Percentiles rank a stretch among this genome's conserved stretches.
Conservation (phyloP, 2,329 filamentous ascomycete genomes). For the Pseudocercospora vitis region DNA sequence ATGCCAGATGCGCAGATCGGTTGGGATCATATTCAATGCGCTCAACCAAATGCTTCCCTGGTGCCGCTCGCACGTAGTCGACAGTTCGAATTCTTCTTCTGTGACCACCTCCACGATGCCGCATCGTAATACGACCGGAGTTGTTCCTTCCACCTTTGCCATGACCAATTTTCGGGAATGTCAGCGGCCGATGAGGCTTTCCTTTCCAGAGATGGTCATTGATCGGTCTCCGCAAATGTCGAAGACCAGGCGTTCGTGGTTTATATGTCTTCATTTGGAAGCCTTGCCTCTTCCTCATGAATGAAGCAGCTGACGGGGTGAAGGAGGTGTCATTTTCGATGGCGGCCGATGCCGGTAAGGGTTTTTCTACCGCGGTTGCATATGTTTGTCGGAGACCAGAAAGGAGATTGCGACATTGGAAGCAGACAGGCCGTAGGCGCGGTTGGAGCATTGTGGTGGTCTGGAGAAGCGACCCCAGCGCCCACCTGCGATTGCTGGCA, state of each 20-base stretch:
- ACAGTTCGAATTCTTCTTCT: conserved; percentile 90
- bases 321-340: conserved; percentile 31
- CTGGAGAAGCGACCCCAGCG: background rate
- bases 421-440: conserved; percentile 57
- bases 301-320: conserved; percentile 40
- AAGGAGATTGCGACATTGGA: conserved; percentile 51
- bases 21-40: conserved; percentile 96
- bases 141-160: conserved; percentile 91
- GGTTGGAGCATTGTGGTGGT: conserved; percentile 62
- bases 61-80: conserved; percentile 76
- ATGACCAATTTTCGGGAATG: conserved; percentile 88
- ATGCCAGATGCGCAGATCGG: conserved; percentile 87
- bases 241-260: conserved; percentile 85
- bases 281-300: conserved; percentile 40
- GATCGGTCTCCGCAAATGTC: conserved; percentile 86
- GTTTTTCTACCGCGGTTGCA: conserved; percentile 48
- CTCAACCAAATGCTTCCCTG: conserved; percentile 85
- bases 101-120: conserved; percentile 87
- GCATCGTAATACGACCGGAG: conserved; percentile 78
- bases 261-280: conserved; percentile 78
- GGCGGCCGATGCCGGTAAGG: conserved; percentile 26
- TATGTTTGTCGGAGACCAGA: conserved; percentile 52
- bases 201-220: conserved; percentile 98
- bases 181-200: conserved; percentile 76
- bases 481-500: background rate